Base-by-base conservation (phyloP, 1,139 yeast genomes). In the Yamadazyma blattariae region DNA sequence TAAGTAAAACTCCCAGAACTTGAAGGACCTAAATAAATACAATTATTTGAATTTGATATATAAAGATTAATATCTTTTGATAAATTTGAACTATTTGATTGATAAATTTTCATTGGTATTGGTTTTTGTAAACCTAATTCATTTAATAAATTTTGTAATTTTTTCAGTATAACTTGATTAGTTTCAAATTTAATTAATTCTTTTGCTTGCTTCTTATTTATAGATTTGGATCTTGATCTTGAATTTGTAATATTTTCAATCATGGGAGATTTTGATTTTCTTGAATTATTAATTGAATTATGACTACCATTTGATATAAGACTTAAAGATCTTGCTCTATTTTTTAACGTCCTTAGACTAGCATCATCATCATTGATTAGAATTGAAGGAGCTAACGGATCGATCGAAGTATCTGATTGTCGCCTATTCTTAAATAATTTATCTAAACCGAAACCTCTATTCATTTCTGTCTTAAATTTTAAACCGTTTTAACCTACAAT, bases 51-150 rank as follows among this genome's bases (percentile, higher is more conserved):
- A 42, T 67, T 70, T 25, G 74, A 61, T 27, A 70, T 65, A 38
- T 63, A 65, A 3, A 67, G 39, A 36, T 53, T 56, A 16, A 61
- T 42, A 10, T 59, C 45, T 38, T 66, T 66, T 8, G 68, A 53
- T 7, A 50, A 35, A 15, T 51, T 47, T 16, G 47, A 41, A 25
- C 42, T 39, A 25, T 46, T 46, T 11, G 43, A 34, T 12, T 37
- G 36, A 14, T 50, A 45, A 4, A 66, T 52, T 34, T 57, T 59
- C 32, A 68, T 46, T 7, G 70, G 64, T 5, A 67, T 54, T 5
- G 74, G 74, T 27, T 51, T 55, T 41, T 69, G 74, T 21, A 70
- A 50, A 2, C 74, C 76, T 44, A 67, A 52, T 28, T 69, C 73
- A 27, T 47, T 54, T 25, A 70, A 46, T 21, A 68, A 49, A 17